Evolutionary conservation across 176 grass and related monocot genomes (phyloP), one percentile per base, ranked within the genome.

Genomic region (Carex parvula): DNA sequence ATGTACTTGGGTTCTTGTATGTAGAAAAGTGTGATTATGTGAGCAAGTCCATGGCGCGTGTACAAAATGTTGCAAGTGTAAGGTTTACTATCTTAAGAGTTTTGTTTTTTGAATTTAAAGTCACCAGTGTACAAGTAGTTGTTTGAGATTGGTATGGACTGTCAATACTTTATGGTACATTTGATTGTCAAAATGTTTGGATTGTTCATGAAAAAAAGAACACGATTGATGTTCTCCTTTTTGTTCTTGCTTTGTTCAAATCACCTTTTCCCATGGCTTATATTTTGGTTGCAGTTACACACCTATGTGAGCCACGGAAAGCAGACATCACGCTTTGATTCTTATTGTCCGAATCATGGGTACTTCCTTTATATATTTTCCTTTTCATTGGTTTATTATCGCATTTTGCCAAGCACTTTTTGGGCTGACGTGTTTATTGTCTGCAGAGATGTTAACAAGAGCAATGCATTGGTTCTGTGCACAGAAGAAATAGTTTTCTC

Each of bases 1-100:
- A 62, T 82, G 10, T 48, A 13, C 11, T 48, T 32, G 24, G 39
- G 60, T 82, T 84, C 57, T 66, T 68, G 48, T 84, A 5, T 88
- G 64, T 84, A 99, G 96, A 77, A 83, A 68, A 95, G 96, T 16
- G 88, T 93, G 82, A 91, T 99, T 99, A 87, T 99, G 96, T 82
- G 92, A 93, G 91, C 91, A 99, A 89, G 76, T 81, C 1, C 93
- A 95, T 72, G 96, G 93, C 46, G 91, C 93, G 30, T 99, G 96
- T 81, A 95, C 96, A 53, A 87, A 98, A 56, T 99, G 96, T 87
- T 81, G 58, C 83, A 92, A 91, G 33, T 99, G 96, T 61, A 91
- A 86, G 14, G 91, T 91, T 57, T 99, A 77, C 86, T 99, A 93
- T 84, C 22, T 58, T 17, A 15, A 73, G 18, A 73, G 15, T 73